Base-by-base conservation (phyloP, 2,329 filamentous ascomycete genomes). In the Arthroderma uncinatum region DNA sequence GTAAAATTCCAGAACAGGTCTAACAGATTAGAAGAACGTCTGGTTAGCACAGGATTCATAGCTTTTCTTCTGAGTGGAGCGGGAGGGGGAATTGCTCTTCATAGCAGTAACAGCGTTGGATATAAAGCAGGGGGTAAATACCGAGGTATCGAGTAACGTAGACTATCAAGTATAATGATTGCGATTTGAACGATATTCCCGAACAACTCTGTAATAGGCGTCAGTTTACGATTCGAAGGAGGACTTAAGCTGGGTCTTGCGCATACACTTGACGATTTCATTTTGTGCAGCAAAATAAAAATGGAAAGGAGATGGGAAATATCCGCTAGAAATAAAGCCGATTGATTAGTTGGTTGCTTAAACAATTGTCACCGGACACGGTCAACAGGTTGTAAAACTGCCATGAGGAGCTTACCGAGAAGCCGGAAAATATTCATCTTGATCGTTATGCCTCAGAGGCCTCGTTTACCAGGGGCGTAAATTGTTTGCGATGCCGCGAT, bases 131-230 rank as follows among this genome's bases (percentile, higher is more conserved):
- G 23, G 25, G 21, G 16, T 39, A 58, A 72, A 57, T 76, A 89
- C 86, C 86, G 61, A 98, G 82, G 74, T 98, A 98, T 69, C 93
- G 83, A 61, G 91, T 95, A 44, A 94, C 71, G 74, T 98, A 98
- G 66, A 98, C 93, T 47, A 95, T 77, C 64, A 97, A 79, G 75
- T 98, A 98, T 58, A 98, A 81, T 54, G 85, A 89, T 80, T 98
- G 93, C 61, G 92, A 96, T 73, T 98, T 98, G 82, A 98, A 97
- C 14, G 93, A 98, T 74, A 98, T 92, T 66, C 93, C 93, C 42
- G 92, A 86, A 72, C 91, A 95, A 79, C 91, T 96, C 92, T 96
- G 70, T n/a, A 57, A 52, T 21, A 37, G 55, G 55, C 53, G 48
- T 44, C 8, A 39, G 37, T 19, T 28, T 19, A 10, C 4, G 39